Evolutionary conservation across 202 grass and related monocot species (phyloP), one percentile per base, ranked within the genome.

Genomic region (Bolboschoenoplectus hybrid): DNA sequence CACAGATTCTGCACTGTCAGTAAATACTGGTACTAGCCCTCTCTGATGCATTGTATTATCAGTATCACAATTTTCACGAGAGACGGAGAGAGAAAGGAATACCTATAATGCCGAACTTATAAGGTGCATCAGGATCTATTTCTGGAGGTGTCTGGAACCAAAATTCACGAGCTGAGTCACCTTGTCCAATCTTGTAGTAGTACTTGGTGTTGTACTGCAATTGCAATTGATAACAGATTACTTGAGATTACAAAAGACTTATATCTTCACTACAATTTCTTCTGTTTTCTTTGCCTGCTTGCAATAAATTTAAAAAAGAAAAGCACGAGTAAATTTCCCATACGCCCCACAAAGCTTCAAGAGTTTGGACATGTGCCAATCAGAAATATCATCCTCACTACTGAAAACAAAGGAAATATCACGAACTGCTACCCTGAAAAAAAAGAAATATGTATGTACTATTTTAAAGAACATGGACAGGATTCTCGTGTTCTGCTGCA

Each of bases 21-120:
- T 56, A 55, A 8, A 77, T 77, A 77, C 12, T 17, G 19, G 52
- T 41, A 79, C 52, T 55, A 57, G 13, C 19, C 32, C 7, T 34
- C 9, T 34, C 52, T 75, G 2, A 52, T 75, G 52, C 46, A 34
- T 75, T 11, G 13, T 26, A 73, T 73, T 79, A 41, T 58, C 51
- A 60, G 52, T 79, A 58, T 60, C 75, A 46, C n/a, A 49, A 41
- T 79, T 17, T 7, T 51, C n/a, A 1, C 36, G 6, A 40, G 38
- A 68, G 45, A 34, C 5, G 8, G 26, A 41, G 49, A 58, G 70
- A 81, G 35, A 65, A 16, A 41, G 19, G 66, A 91, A 92, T 63
- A 88, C 91, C 95, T 87, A 98, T 98, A 85, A 98, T 92, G 65
- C 96, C 96, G 82, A 98, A 96, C 67, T 82, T 90, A 85, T 94